Evolutionary conservation across 2,329 filamentous ascomycete genomes (phyloP).

Genomic region (Xylaria multiplex): DNA sequence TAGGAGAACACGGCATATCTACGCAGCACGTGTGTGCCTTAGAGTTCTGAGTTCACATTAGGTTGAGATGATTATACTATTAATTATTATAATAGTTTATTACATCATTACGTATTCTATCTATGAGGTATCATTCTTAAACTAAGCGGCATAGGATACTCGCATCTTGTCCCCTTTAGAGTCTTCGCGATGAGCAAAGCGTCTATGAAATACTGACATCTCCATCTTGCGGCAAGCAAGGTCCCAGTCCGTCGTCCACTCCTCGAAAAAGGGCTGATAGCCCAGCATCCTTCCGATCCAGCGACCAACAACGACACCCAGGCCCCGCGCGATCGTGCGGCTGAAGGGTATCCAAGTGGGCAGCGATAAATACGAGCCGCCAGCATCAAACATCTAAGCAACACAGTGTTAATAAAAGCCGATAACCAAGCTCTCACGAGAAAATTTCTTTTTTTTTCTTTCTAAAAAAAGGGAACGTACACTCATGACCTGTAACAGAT

Average conservation of each 20-base stretch:
- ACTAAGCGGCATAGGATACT: background rate
- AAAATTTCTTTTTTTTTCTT: background rate
- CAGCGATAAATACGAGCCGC: slow-evolving; percentile 51
- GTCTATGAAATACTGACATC: slow-evolving; percentile 44
- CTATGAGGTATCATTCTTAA: background rate
- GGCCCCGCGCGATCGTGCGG: slow-evolving; percentile 41
- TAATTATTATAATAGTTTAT: background rate
- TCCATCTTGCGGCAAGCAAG: slow-evolving; percentile 51
- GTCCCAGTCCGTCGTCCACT: slow-evolving; percentile 54
- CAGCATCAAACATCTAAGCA: slow-evolving; percentile 53
- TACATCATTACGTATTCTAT: slow-evolving; percentile 10
- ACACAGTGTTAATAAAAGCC: background rate
- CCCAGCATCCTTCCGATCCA: slow-evolving; percentile 53
- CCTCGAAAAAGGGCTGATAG: slow-evolving; percentile 51
- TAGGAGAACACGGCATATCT: background rate
- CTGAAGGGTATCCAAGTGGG: slow-evolving; percentile 53
- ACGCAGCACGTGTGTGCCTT: background rate
- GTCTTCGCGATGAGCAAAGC: slow-evolving; percentile 39
- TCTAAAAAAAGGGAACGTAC: slow-evolving; percentile 33
- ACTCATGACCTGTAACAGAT: slow-evolving; percentile 46
- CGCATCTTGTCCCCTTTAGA: background rate
- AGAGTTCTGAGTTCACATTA: background rate
- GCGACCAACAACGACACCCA: slow-evolving; percentile 51
- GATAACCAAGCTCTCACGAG: background rate
- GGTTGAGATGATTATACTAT: background rate